These are phyloP conservation scores for Dothideomycetes sp. DNA, from an alignment of 2,329 filamentous ascomycete species.

Conservation along the genomic window DNA sequence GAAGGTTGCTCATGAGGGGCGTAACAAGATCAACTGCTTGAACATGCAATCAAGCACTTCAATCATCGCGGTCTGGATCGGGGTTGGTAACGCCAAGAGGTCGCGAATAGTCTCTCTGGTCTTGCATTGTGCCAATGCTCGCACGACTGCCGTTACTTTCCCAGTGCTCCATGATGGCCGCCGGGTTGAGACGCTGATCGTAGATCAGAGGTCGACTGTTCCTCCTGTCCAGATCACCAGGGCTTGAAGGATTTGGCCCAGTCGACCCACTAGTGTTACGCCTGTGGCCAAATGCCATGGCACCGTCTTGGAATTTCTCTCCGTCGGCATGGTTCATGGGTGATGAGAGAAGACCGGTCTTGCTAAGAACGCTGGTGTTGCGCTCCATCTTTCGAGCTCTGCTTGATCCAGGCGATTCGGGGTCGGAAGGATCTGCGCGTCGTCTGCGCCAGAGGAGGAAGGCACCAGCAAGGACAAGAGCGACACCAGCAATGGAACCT, in stretches of 20 bases:
- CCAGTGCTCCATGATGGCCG: constrained; percentile 34
- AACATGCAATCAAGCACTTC: constrained; percentile 1
- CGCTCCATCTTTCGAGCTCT: constrained; percentile 20
- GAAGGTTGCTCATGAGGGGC: no score
- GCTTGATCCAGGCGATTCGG: constrained; percentile 10
- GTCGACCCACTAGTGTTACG: constrained; percentile 22
- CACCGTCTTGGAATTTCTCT: constrained; percentile 22
- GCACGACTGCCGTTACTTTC: constrained; percentile 38
- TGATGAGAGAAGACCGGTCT: constrained; percentile 34
- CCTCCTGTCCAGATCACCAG: constrained; percentile 22
- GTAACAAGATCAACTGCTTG: no score
- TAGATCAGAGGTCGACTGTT: constrained; percentile 38
- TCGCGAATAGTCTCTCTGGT: constrained; percentile 39
- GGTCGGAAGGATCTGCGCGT: constrained; percentile 17
- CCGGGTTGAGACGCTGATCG: constrained; percentile 41
- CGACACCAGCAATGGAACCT: constrained; percentile 31
- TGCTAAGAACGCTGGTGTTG: constrained; percentile 41
- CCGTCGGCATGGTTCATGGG: constrained; percentile 19
- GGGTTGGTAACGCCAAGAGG: constrained; percentile 35
- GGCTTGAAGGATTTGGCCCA: constrained; percentile 21
- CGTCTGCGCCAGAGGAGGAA: constrained; percentile 34
- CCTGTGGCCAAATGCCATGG: constrained; percentile 16
- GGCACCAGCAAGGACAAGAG: constrained; percentile 28
- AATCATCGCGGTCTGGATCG: constrained; percentile 18
- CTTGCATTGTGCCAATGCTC: constrained; percentile 38